A percentile compares a stretch with the other conserved stretches of the same genome.
Conservation (phyloP, 129 eudicot species). For the Logfia minima region DNA sequence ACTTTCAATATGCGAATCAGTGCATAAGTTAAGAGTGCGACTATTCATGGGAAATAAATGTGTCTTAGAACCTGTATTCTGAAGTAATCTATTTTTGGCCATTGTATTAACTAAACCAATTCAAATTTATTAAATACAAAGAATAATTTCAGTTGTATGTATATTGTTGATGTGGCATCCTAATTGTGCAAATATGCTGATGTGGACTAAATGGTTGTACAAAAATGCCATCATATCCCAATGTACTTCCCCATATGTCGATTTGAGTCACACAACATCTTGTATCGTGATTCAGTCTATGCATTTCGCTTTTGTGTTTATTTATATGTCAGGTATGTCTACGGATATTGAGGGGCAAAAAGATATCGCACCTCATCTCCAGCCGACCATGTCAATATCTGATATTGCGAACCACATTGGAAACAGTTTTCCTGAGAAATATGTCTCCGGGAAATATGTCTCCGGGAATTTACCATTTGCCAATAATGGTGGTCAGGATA, state of each 20-base stretch:
- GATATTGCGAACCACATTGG: slow-evolving; percentile 59
- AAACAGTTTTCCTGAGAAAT: slow-evolving; percentile 39
- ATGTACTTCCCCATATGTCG: neutral
- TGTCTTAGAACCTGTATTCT: too few species aligned
- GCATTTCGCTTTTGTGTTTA: slow-evolving; percentile 12
- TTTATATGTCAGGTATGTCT: slow-evolving; percentile 28
- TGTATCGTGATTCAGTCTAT: neutral
- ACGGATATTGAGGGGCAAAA: slow-evolving; percentile 31
- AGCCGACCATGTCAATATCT: slow-evolving; percentile 53
- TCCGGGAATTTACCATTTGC: slow-evolving; percentile 36
- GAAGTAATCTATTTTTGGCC: too few species aligned
- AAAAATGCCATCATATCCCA: neutral
- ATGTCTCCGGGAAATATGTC: slow-evolving; percentile 30
- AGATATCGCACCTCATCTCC: slow-evolving; percentile 39
- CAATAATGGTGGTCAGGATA: slow-evolving; percentile 36
- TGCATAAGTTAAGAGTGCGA: too few species aligned
- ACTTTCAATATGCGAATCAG: too few species aligned
- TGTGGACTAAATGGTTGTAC: neutral
- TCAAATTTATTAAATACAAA: too few species aligned
- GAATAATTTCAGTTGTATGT: too few species aligned
- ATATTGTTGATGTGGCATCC: neutral
- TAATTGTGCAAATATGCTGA: neutral
- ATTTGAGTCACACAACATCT: neutral
- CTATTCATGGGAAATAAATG: too few species aligned
- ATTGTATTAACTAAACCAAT: too few species aligned